phyloP scores from a whole-genome alignment of 2,329 filamentous ascomycete species.

The Talaromyces sp. region DNA sequence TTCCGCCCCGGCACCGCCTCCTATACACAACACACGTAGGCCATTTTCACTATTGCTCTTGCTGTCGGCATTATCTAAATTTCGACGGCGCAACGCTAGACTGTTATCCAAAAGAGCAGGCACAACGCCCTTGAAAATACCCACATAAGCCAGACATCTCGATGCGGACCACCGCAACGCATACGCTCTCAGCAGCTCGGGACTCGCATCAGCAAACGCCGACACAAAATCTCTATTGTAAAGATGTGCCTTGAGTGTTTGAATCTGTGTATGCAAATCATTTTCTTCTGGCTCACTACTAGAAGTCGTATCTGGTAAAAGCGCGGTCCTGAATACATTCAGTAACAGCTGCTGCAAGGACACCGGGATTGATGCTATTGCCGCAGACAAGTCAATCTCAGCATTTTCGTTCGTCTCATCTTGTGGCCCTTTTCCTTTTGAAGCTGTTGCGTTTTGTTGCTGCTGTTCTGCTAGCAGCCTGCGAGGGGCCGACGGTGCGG shows the following conservation, averaged over 20 bases:
- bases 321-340: slow-evolving; percentile 65
- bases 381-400: slow-evolving; percentile 21
- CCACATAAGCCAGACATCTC: slow-evolving; percentile 74
- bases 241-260: slow-evolving; percentile 78
- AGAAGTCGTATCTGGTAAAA: slow-evolving; percentile 35
- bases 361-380: slow-evolving; percentile 34
- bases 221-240: slow-evolving; percentile 77
- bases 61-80: background rate
- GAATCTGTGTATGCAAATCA: slow-evolving; percentile 54
- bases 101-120: slow-evolving; percentile 12
- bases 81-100: background rate
- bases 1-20: slow-evolving; percentile 63
- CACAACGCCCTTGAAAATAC: slow-evolving; percentile 44
- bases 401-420: slow-evolving; percentile 7
- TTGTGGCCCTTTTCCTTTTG: background rate
- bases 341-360: slow-evolving; percentile 65
- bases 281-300: slow-evolving; percentile 10
- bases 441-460: background rate
- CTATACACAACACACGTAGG: slow-evolving; percentile 52
- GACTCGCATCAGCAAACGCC: slow-evolving; percentile 59
- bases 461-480: background rate
- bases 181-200: slow-evolving; percentile 67
- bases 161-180: slow-evolving; percentile 87
- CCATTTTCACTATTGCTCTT: background rate
- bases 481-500: background rate